Conservation (phyloP, 345 rosid genomes). For the Euclidium syriacum region DNA sequence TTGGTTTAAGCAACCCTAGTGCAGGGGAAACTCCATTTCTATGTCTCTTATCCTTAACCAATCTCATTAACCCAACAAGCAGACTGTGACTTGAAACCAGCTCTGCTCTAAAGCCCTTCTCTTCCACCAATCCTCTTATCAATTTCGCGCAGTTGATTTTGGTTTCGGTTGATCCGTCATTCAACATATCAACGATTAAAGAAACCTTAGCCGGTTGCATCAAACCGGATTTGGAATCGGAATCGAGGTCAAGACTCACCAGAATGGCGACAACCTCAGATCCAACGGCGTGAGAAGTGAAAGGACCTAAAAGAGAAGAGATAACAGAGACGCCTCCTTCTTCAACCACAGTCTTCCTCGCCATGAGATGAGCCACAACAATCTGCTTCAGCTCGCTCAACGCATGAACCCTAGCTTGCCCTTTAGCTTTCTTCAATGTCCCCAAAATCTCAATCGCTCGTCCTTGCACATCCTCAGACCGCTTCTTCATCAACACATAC, state of each 20-base stretch:
- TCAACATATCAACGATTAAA: constrained; percentile 64
- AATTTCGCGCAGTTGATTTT: constrained; percentile 53
- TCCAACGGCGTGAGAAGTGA: constrained; percentile 69
- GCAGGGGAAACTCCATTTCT: constrained; percentile 45
- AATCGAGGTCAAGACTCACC: constrained; percentile 59
- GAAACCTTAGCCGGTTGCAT: constrained; percentile 66
- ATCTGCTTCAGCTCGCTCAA: constrained; percentile 53
- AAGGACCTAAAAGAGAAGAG: constrained; percentile 57
- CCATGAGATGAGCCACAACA: constrained; percentile 39
- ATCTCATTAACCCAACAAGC: constrained; percentile 56
- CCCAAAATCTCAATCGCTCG: constrained; percentile 50
- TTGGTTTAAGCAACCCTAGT: constrained; percentile 41
- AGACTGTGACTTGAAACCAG: constrained; percentile 57
- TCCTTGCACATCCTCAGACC: constrained; percentile 69
- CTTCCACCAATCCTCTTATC: constrained; percentile 47
- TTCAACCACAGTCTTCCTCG: constrained; percentile 46
- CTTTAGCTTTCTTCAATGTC: constrained; percentile 55
- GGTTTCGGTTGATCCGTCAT: constrained; percentile 71
- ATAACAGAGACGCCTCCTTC: constrained; percentile 43
- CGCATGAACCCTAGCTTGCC: constrained; percentile 64
- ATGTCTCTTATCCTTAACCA: constrained; percentile 54
- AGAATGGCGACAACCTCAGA: constrained; percentile 68
- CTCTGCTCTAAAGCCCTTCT: constrained; percentile 42
- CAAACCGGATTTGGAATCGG: constrained; percentile 42
- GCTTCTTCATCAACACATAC: constrained; percentile 54